Percentiles rank a stretch among this genome's conserved stretches.
Conservation (phyloP, 2,329 filamentous ascomycete genomes). For the Fusarium sp. region DNA sequence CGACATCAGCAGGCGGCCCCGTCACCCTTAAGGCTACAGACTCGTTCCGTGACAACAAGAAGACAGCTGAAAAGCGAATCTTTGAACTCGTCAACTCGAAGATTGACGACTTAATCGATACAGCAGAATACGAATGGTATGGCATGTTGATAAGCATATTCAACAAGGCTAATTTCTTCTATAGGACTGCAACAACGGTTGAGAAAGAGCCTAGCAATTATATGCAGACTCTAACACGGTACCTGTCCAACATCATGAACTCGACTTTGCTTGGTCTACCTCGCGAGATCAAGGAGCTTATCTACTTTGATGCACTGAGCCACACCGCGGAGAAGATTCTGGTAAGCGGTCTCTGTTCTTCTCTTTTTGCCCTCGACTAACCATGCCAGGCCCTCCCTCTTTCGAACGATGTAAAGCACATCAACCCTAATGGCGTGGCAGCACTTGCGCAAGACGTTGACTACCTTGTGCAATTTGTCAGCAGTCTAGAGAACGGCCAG, state of each 20-base stretch:
- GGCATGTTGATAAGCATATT: conserved; percentile 21
- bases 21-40: conserved; percentile 85
- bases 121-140: conserved; percentile 95
- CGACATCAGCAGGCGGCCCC: conserved; percentile 81
- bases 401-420: conserved; percentile 81
- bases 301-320: conserved; percentile 95
- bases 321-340: conserved; percentile 90
- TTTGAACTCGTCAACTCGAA: conserved; percentile 99
- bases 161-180: conserved; percentile 30
- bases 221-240: conserved; percentile 93
- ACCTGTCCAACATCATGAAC: conserved; percentile 96
- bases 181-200: conserved; percentile 65
- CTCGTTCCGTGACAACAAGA: conserved; percentile 89
- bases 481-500: conserved; percentile 83
- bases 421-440: conserved; percentile 86
- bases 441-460: conserved; percentile 85
- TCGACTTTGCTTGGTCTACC: conserved; percentile 93
- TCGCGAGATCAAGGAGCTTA: conserved; percentile 94
- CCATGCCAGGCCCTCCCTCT: conserved; percentile 75
- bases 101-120: conserved; percentile 97
- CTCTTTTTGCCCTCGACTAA: conserved; percentile 21
- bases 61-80: conserved; percentile 95
- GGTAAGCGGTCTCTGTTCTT: conserved; percentile 56
- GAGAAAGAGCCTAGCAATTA: conserved; percentile 86
- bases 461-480: conserved; percentile 87